Evolutionary conservation across 2,329 filamentous ascomycete species (phyloP).

Genomic region (Colletotrichum spaethianum): DNA sequence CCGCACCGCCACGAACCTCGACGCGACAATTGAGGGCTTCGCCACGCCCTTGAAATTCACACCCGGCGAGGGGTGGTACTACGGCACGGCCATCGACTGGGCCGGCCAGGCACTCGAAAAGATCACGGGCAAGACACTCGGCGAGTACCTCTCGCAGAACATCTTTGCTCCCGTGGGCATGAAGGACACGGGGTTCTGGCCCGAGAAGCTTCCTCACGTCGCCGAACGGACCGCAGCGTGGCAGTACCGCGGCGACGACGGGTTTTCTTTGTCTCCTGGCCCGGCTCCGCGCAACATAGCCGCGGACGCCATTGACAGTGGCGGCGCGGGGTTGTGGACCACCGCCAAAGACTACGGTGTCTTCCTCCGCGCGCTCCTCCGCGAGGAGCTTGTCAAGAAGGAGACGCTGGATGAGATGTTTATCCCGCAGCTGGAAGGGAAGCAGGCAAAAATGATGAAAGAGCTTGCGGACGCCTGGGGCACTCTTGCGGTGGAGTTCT

Average conservation of each 20-base stretch:
- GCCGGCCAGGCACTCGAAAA: conserved; percentile 60
- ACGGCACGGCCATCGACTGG: conserved; percentile 63
- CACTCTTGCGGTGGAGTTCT: conserved; percentile 55
- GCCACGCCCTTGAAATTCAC: conserved; percentile 59
- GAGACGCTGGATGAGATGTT: conserved; percentile 54
- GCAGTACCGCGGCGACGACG: conserved; percentile 43
- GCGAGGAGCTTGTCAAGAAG: conserved; percentile 48
- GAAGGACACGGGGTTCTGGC: conserved; percentile 55
- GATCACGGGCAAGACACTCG: conserved; percentile 54
- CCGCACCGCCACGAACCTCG: conserved; percentile 49
- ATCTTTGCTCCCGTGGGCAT: conserved; percentile 56
- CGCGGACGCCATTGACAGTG: conserved; percentile 55
- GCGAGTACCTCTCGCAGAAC: conserved; percentile 54
- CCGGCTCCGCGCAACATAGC: conserved; percentile 31
- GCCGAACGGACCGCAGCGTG: conserved; percentile 44
- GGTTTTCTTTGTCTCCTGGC: conserved; percentile 43
- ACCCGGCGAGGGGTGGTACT: conserved; percentile 64
- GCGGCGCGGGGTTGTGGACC: conserved; percentile 60
- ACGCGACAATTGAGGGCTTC: conserved; percentile 55
- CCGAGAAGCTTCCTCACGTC: conserved; percentile 46
- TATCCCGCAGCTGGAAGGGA: conserved; percentile 55
- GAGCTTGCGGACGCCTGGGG: conserved; percentile 43
- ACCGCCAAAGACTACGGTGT: conserved; percentile 57
- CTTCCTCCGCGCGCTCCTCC: conserved; percentile 53
- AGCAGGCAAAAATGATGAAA: conserved; percentile 45